phyloP scores from a whole-genome alignment of 192 early-diverging fungal species.

The Chytriomyces confervae region DNA sequence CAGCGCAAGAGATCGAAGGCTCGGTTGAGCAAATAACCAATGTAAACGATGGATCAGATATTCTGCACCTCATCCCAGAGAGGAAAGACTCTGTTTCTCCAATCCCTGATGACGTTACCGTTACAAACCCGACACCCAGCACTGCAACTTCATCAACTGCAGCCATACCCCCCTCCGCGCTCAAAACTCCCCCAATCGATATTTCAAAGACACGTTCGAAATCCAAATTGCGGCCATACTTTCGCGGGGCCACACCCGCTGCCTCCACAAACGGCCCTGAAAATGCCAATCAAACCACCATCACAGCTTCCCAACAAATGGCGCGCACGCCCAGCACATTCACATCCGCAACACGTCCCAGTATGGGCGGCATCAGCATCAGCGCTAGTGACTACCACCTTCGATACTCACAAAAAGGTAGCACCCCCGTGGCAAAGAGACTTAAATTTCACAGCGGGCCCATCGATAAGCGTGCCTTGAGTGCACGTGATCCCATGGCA shows the following conservation, averaged over 20 bases:
- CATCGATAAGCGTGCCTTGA: slow-evolving; percentile 30
- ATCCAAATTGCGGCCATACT: not conserved
- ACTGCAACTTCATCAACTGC: too few species aligned
- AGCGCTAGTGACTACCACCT: slow-evolving; percentile 22
- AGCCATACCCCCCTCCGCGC: not conserved
- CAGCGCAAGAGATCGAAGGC: not conserved
- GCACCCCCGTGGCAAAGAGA: not conserved
- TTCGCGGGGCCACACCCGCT: not conserved
- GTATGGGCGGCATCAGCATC: not conserved
- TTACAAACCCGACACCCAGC: too few species aligned
- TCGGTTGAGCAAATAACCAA: not conserved
- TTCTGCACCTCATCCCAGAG: too few species aligned
- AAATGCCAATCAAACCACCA: not conserved
- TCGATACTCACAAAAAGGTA: not conserved
- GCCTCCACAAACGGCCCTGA: not conserved
- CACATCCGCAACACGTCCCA: not conserved
- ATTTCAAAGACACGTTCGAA: not conserved
- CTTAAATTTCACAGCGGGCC: not conserved
- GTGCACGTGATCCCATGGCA: not conserved
- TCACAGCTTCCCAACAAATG: not conserved
- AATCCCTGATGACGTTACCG: too few species aligned
- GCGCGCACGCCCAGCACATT: too few species aligned
- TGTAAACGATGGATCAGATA: too few species aligned
- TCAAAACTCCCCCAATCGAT: not conserved
- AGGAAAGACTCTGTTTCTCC: too few species aligned